phyloP scores from a whole-genome alignment of 176 grass and related monocot species.

The Triticum urartu region DNA sequence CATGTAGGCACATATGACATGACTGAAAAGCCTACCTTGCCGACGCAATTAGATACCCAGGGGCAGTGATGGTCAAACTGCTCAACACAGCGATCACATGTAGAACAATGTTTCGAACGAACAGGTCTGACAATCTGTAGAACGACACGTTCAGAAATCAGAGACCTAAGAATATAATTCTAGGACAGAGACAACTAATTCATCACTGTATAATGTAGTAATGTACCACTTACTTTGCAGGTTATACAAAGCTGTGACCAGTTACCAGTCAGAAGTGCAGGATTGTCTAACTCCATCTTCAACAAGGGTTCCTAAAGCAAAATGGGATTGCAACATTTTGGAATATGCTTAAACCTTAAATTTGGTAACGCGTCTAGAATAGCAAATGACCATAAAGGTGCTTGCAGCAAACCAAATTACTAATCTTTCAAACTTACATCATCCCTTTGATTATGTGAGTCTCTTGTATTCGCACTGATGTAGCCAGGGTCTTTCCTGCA shows the following conservation, averaged over 20 bases:
- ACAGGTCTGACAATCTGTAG: slow-evolving; percentile 90
- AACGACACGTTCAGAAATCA: slow-evolving; percentile 33
- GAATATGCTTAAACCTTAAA: slow-evolving; percentile 21
- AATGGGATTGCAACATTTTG: slow-evolving; percentile 24
- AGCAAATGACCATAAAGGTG: slow-evolving; percentile 22
- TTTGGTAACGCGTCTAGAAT: slow-evolving; percentile 5
- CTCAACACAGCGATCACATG: slow-evolving; percentile 97
- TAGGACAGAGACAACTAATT: slow-evolving; percentile 14
- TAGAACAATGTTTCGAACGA: slow-evolving; percentile 93
- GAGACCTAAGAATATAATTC: slow-evolving; percentile 25
- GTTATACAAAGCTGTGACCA: slow-evolving; percentile 97
- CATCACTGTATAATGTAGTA: background rate
- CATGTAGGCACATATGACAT: slow-evolving; percentile 16
- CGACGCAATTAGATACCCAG: slow-evolving; percentile 99
- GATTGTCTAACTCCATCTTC: slow-evolving; percentile 87
- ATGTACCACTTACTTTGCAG: slow-evolving; percentile 75
- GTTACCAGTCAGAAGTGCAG: slow-evolving; percentile 79
- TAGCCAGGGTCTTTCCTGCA: slow-evolving; percentile 97
- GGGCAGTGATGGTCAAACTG: slow-evolving; percentile 99
- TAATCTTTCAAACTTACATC: slow-evolving; percentile 78
- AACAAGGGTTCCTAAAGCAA: slow-evolving; percentile 84
- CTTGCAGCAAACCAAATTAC: slow-evolving; percentile 13
- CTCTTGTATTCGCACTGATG: slow-evolving; percentile 62
- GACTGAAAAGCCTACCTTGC: slow-evolving; percentile 64
- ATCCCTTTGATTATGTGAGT: slow-evolving; percentile 80